Conservation (phyloP, 75 land plant species). For the Selaginella tamariscina region DNA sequence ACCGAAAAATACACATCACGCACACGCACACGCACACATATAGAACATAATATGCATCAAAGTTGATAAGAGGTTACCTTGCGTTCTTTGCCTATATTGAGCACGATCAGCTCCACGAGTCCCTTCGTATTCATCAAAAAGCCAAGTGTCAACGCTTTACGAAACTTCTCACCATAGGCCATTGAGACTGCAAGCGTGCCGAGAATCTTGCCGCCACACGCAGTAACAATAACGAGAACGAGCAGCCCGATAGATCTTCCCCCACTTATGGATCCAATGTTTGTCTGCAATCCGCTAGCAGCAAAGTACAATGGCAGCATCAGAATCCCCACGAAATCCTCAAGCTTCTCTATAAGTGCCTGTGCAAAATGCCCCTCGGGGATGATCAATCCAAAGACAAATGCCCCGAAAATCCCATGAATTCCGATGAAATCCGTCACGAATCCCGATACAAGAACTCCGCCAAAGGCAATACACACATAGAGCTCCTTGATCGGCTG, state of each 20-base stretch:
- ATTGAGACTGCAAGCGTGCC: conserved; percentile 53
- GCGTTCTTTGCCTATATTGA: conserved; percentile 71
- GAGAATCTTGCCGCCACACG: conserved; percentile 63
- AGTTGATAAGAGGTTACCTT: conserved; percentile 33
- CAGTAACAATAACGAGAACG: conserved; percentile 43
- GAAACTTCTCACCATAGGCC: conserved; percentile 29
- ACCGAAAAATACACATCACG: too few species aligned
- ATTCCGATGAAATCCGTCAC: conserved; percentile 7
- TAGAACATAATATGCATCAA: too few species aligned
- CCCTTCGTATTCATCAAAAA: conserved; percentile 85
- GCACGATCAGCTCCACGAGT: conserved; percentile 75
- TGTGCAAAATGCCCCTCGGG: conserved; percentile 37
- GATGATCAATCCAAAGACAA: conserved; percentile 56
- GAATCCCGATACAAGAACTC: neutral
- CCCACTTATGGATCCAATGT: conserved; percentile 48
- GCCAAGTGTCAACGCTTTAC: conserved; percentile 53
- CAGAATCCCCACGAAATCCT: conserved; percentile 59
- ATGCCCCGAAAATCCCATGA: conserved; percentile 79
- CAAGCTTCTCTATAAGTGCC: conserved; percentile 61
- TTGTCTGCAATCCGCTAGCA: conserved; percentile 67
- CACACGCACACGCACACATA: too few species aligned
- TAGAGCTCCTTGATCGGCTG: conserved; percentile 6
- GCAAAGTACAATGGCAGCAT: conserved; percentile 78
- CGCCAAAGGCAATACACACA: neutral
- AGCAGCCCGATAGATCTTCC: conserved; percentile 54